phyloP scores from a whole-genome alignment of 1,284 basidiomycete genomes.

The Ganoderma sinense region DNA sequence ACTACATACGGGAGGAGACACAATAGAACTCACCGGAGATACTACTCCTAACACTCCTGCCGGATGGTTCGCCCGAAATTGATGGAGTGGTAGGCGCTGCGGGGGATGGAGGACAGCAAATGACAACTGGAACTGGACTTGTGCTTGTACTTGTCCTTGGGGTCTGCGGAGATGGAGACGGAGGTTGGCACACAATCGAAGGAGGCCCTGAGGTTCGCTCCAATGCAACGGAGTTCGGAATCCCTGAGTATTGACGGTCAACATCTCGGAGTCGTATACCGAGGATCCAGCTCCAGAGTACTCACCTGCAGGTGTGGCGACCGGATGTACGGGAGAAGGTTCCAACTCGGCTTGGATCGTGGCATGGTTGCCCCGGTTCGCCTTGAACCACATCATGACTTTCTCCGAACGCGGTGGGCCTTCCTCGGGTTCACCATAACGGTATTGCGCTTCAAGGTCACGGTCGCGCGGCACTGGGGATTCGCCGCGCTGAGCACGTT shows the following conservation, averaged over 20 bases:
- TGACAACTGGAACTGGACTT: neutral
- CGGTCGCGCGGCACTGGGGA: conserved; percentile 8
- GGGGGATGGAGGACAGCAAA: neutral
- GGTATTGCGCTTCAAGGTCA: conserved; percentile 15
- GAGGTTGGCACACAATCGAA: neutral
- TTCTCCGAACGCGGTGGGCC: neutral
- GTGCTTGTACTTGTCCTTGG: neutral
- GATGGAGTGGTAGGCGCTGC: neutral
- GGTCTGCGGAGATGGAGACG: neutral
- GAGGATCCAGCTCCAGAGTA: neutral
- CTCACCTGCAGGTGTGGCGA: neutral
- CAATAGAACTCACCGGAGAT: neutral
- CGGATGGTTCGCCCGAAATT: neutral
- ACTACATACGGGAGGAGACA: neutral
- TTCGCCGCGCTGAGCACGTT: conserved; percentile 22
- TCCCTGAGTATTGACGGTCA: neutral
- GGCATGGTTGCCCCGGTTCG: neutral
- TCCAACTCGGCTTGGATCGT: neutral
- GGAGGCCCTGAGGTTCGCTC: neutral
- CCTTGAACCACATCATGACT: neutral
- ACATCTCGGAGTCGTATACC: neutral
- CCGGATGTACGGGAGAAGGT: neutral
- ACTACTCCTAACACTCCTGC: neutral
- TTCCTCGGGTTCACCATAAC: neutral
- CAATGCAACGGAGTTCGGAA: neutral